Evolutionary conservation across 1,284 basidiomycete genomes (phyloP).

Genomic region (Fomitopsis pinicola): DNA sequence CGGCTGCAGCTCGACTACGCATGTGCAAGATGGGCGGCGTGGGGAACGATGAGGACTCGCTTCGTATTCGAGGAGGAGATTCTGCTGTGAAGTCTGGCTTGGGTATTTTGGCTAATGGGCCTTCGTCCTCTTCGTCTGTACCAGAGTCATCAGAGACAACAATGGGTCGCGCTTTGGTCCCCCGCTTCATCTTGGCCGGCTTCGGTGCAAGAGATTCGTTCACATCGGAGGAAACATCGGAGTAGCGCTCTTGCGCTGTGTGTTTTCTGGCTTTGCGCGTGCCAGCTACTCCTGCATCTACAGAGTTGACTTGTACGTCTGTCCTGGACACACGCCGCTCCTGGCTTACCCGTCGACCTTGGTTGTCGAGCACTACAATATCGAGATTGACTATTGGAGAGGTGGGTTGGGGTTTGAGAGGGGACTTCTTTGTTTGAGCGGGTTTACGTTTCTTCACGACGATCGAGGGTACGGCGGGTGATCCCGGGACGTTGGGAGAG

Average conservation of each 20-base stretch:
- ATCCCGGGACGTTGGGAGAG: constrained; percentile 37
- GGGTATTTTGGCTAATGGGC: constrained; percentile 3
- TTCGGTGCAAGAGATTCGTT: constrained; percentile 5
- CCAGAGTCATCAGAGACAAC: constrained; percentile 43
- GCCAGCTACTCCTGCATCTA: neutral
- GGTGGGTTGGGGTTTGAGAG: constrained; percentile 28
- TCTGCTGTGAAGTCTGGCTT: constrained; percentile 2
- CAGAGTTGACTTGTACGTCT: constrained; percentile 23
- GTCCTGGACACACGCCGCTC: constrained; percentile 37
- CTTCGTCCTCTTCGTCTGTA: constrained; percentile 12
- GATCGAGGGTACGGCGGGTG: constrained; percentile 29
- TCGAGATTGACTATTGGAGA: constrained; percentile 57
- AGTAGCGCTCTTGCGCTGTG: constrained; percentile 8
- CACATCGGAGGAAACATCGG: constrained; percentile 1
- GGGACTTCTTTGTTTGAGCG: constrained; percentile 23
- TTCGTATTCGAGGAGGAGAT: neutral
- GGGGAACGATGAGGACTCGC: neutral
- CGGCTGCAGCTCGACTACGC: neutral
- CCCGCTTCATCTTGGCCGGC: constrained; percentile 8
- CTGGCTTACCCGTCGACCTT: constrained; percentile 50
- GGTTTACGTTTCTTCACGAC: constrained; percentile 24
- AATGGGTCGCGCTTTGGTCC: constrained; percentile 22
- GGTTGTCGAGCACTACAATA: constrained; percentile 58
- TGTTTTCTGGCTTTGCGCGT: constrained; percentile 2
- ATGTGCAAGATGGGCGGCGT: neutral